These are phyloP conservation scores for Elasticomyces elasticus DNA, from an alignment of 495 filamentous ascomycete genomes.

Conservation along the genomic window DNA sequence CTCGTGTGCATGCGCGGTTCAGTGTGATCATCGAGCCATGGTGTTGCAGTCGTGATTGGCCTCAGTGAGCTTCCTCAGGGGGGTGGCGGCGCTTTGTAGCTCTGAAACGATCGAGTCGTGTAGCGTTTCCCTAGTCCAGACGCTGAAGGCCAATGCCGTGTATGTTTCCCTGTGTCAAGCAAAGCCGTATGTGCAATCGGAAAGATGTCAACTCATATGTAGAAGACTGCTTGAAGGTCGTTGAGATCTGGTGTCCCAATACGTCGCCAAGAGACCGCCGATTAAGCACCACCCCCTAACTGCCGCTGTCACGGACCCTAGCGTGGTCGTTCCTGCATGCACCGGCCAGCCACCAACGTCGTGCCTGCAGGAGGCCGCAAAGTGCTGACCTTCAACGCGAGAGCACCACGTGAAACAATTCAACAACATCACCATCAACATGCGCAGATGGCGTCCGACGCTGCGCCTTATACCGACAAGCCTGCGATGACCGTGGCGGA, in stretches of 20 bases:
- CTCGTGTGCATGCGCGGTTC: conserved; percentile 13
- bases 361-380: not conserved
- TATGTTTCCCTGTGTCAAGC: too few species aligned
- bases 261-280: too few species aligned
- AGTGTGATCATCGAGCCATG: conserved; percentile 17
- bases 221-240: too few species aligned
- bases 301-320: too few species aligned
- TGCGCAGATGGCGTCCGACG: conserved; percentile 18
- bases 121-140: too few species aligned
- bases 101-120: conserved; percentile 1
- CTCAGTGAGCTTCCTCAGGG: not conserved
- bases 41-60: conserved; percentile 12
- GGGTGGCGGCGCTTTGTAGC: not conserved
- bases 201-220: too few species aligned
- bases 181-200: too few species aligned
- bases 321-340: too few species aligned
- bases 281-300: too few species aligned
- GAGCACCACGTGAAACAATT: not conserved
- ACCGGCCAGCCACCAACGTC: too few species aligned
- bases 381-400: not conserved
- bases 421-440: not conserved
- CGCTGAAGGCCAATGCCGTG: too few species aligned
- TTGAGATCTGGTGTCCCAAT: too few species aligned
- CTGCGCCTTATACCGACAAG: not conserved
- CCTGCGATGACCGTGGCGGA: conserved; percentile 15